Conservation (phyloP, 2,329 filamentous ascomycete genomes). For the Apiospora rasikravindrae region DNA sequence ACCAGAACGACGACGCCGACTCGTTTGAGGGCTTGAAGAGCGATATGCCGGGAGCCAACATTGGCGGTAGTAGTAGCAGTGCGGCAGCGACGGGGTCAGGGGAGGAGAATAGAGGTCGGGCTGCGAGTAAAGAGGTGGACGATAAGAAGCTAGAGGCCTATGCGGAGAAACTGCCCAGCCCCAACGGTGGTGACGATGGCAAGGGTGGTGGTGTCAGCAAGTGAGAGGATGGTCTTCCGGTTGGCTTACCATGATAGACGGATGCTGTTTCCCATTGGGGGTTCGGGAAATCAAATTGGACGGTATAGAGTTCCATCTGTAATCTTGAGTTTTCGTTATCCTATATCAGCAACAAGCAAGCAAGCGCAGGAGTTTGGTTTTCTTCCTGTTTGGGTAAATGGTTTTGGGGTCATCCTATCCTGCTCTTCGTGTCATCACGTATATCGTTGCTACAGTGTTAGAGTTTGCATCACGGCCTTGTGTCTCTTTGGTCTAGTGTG, state of each 20-base stretch:
- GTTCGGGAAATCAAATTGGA: neutral
- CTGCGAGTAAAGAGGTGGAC: slow-evolving; percentile 24
- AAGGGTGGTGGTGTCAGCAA: neutral
- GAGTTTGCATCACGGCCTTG: neutral
- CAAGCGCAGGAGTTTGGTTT: slow-evolving; percentile 8
- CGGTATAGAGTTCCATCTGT: neutral
- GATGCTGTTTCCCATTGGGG: neutral
- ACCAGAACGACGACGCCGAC: slow-evolving; percentile 30
- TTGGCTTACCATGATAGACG: neutral
- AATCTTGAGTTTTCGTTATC: neutral
- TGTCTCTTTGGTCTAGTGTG: neutral
- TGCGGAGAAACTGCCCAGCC: slow-evolving; percentile 36
- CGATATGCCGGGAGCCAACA: neutral
- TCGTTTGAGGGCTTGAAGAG: slow-evolving; percentile 22
- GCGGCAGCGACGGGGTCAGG: neutral
- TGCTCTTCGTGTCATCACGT: neutral
- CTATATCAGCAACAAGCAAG: neutral
- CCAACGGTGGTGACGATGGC: slow-evolving; percentile 27
- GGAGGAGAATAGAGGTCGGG: slow-evolving; percentile 12
- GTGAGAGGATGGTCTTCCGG: neutral
- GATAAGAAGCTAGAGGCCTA: slow-evolving; percentile 34
- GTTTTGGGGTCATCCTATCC: neutral
- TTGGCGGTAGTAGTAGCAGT: neutral
- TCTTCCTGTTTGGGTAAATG: neutral
- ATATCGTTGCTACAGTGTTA: neutral